Base-by-base conservation (phyloP, 495 filamentous ascomycete species). In the Xylaria curta region DNA sequence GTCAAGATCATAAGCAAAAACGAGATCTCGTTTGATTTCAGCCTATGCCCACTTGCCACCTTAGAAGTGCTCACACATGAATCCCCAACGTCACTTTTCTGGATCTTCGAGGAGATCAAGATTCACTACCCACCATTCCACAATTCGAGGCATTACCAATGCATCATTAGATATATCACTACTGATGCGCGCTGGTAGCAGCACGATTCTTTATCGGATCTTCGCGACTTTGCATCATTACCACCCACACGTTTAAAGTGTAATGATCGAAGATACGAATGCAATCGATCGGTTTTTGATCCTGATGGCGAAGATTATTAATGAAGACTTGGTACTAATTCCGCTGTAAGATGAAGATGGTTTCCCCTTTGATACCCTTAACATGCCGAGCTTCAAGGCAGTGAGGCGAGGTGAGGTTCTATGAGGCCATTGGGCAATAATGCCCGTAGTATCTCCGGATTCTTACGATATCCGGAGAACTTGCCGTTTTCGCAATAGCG, bases 401-500 rank as follows among this genome's bases (percentile, higher is more conserved):
- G 28, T 31, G 28, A 31, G n/a, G n/a, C n/a, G n/a, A n/a, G n/a
- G 21, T 6, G 47, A 53, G 47, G 47, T 51, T 51, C n/a, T n/a
- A 47, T 47, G 12, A 21, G 51, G 51, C 51, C 24, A 54, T 24
- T 54, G 10, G 21, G n/a, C 24, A 64, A 64, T 26, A 62, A 42
- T 26, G 38, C 4, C 60, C 60, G 33, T 28, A 26, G 21, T 62
- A 44, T 15, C 26, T 28, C 24, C 40, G 21, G 61, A 12, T 19
- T 28, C 42, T 17, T 28, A 40, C 12, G 24, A 64, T 24, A n/a
- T 21, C 17, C 61, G 61, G 61, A 64, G 61, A 19, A 47, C n/a
- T 26, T 64, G 40, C 61, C 24, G 12, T 21, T 64, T 64, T n/a
- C 19, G 61, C 36, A 64, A 64, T 31, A 49, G 61, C 42, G 26